Conservation (phyloP, 2,329 filamentous ascomycete genomes). For the Fusarium neocosmosporiellum region DNA sequence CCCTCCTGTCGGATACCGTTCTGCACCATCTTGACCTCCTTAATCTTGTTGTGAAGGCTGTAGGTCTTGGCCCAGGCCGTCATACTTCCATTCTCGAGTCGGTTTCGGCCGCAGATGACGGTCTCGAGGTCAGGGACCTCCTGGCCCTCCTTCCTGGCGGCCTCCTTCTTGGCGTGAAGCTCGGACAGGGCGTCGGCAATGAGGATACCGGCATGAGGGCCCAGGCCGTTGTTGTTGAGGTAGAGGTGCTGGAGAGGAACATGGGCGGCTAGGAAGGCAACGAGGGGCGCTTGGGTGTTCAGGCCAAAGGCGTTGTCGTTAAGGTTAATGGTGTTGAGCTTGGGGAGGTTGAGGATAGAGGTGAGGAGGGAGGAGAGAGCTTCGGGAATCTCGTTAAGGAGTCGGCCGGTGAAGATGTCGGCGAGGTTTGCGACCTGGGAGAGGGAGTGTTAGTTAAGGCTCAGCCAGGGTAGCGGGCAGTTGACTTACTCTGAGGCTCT, state of each 20-base stretch:
- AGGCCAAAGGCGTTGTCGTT: constrained; percentile 98
- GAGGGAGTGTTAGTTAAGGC: constrained; percentile 3
- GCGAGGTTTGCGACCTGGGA: constrained; percentile 85
- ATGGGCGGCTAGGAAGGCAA: constrained; percentile 90
- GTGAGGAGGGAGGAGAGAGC: constrained; percentile 88
- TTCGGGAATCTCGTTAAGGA: constrained; percentile 92
- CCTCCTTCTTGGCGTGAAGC: constrained; percentile 86
- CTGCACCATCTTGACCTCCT: constrained; percentile 95
- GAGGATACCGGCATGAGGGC: constrained; percentile 88
- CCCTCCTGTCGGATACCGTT: constrained; percentile 97
- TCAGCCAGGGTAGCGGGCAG: neutral
- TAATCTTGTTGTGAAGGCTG: constrained; percentile 83
- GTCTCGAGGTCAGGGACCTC: constrained; percentile 89
- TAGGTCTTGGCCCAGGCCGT: constrained; percentile 91
- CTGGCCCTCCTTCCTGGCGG: constrained; percentile 76
- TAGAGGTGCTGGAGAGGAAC: constrained; percentile 92
- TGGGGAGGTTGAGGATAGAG: constrained; percentile 85
- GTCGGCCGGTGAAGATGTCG: constrained; percentile 96
- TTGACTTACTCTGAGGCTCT: constrained; percentile 74
- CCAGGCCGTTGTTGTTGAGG: constrained; percentile 98
- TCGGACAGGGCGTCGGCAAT: constrained; percentile 88
- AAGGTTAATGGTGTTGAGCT: constrained; percentile 91
- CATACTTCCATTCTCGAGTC: constrained; percentile 97
- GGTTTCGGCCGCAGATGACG: constrained; percentile 96
- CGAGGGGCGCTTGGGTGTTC: constrained; percentile 91